Evolutionary conservation across 2,329 filamentous ascomycete species (phyloP).

Genomic region (Venturia effusa): DNA sequence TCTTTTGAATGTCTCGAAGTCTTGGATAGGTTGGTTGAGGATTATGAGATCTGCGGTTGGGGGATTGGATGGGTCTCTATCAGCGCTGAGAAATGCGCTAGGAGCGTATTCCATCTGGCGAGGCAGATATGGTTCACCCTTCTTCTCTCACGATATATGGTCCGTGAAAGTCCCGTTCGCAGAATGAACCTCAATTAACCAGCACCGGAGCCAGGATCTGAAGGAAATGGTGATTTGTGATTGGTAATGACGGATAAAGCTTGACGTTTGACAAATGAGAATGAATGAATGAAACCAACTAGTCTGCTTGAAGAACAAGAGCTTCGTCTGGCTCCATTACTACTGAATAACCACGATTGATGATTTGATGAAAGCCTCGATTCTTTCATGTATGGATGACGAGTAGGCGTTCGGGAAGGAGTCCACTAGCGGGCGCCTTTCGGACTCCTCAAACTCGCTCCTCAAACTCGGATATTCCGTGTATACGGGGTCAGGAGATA

Average conservation of each 20-base stretch:
- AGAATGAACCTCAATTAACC: not conserved
- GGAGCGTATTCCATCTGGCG: constrained; percentile 8
- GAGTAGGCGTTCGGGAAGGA: not conserved
- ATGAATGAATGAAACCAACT: too few relatives aligned
- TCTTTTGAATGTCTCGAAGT: constrained; percentile 33
- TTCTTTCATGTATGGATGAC: not conserved
- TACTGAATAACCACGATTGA: too few relatives aligned
- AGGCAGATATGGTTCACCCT: not conserved
- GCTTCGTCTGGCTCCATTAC: too few relatives aligned
- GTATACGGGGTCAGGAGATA: too few relatives aligned
- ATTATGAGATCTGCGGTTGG: constrained; percentile 38
- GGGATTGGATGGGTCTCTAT: not conserved
- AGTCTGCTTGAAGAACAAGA: too few relatives aligned
- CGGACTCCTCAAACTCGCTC: too few relatives aligned
- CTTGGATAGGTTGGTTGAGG: constrained; percentile 49
- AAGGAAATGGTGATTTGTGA: not conserved
- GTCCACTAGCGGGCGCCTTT: too few relatives aligned
- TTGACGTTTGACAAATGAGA: too few relatives aligned
- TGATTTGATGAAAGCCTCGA: too few relatives aligned
- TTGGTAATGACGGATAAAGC: not conserved
- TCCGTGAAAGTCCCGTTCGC: not conserved
- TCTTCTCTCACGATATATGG: not conserved
- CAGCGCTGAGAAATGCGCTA: not conserved
- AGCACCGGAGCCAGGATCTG: too few relatives aligned
- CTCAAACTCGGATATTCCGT: too few relatives aligned